phyloP scores from a whole-genome alignment of 352 stramenopile species.

The Globisporangium lucens region DNA sequence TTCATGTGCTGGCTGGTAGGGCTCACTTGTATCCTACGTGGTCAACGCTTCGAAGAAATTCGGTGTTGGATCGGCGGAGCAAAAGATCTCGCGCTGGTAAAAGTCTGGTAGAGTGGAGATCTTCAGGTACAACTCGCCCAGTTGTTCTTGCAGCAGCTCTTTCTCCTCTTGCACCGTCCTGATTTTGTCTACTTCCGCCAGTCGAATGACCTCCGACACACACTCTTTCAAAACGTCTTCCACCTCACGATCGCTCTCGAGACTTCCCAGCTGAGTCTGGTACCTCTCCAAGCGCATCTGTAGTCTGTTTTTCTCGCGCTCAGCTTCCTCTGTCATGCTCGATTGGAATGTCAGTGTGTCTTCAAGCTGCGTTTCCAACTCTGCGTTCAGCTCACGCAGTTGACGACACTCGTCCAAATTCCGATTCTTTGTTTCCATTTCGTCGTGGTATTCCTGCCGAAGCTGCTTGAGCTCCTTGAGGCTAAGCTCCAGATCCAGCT shows the following conservation, averaged over 20 bases:
- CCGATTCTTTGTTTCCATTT: constrained; percentile 24
- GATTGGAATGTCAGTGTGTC: constrained; percentile 20
- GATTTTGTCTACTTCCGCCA: constrained; percentile 59
- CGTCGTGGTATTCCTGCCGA: constrained; percentile 28
- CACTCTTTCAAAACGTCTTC: constrained; percentile 52
- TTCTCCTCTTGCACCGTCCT: constrained; percentile 61
- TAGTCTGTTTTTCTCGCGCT: constrained; percentile 35
- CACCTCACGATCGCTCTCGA: constrained; percentile 49
- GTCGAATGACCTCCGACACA: constrained; percentile 48
- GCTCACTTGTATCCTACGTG: constrained; percentile 11
- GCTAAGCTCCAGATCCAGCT: constrained; percentile 39
- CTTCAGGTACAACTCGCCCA: constrained; percentile 76
- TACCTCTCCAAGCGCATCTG: constrained; percentile 46
- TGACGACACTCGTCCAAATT: constrained; percentile 23
- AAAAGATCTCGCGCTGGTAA: constrained; percentile 86
- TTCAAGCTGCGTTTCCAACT: constrained; percentile 28
- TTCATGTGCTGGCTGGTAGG: not conserved
- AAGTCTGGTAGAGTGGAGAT: constrained; percentile 84
- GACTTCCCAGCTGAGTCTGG: constrained; percentile 51
- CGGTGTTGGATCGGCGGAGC: constrained; percentile 60
- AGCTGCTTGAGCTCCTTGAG: constrained; percentile 46
- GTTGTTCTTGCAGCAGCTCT: constrained; percentile 58
- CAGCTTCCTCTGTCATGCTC: constrained; percentile 22
- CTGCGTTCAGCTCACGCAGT: constrained; percentile 25
- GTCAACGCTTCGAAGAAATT: constrained; percentile 84